A percentile compares a stretch with the other conserved stretches of the same genome.
These are phyloP conservation scores for Scheffersomyces cryptocercus DNA, from an alignment of 1,139 yeast species.

Conservation along the genomic window DNA sequence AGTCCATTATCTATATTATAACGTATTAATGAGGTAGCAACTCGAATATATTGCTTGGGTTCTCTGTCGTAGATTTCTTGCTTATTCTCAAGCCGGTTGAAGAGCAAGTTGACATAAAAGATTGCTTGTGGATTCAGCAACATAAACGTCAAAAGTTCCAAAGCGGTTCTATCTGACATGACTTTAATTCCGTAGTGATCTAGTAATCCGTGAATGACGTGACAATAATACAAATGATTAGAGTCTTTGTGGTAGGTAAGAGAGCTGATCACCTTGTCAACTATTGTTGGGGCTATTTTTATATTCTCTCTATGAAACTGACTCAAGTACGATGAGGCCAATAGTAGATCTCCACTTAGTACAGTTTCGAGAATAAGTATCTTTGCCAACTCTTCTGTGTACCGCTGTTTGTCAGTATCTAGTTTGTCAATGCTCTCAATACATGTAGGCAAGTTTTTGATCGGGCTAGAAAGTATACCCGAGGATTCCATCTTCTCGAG, in stretches of 20 bases:
- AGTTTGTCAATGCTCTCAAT: neutral
- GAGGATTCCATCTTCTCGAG: constrained; percentile 7
- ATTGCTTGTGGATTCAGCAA: constrained; percentile 9
- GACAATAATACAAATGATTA: constrained; percentile 10
- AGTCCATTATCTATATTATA: constrained; percentile 8
- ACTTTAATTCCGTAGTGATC: constrained; percentile 2
- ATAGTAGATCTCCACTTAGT: constrained; percentile 22
- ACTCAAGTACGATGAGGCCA: constrained; percentile 20
- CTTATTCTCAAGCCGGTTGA: neutral
- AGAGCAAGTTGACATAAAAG: constrained; percentile 11
- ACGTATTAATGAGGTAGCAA: neutral
- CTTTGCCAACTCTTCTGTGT: constrained; percentile 3
- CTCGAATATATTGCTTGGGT: neutral
- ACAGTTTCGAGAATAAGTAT: constrained; percentile 9
- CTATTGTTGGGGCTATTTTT: constrained; percentile 1
- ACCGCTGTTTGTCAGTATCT: neutral
- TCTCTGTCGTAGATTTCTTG: neutral
- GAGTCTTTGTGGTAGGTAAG: constrained; percentile 9
- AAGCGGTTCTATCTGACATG: neutral
- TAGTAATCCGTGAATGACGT: constrained; percentile 11
- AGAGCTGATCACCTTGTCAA: constrained; percentile 5
- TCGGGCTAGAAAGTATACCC: neutral
- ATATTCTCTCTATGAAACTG: constrained; percentile 4
- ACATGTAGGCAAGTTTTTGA: neutral
- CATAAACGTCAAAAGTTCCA: constrained; percentile 7